Conservation (phyloP, 2,329 filamentous ascomycete species). For the Cercospora sesami region DNA sequence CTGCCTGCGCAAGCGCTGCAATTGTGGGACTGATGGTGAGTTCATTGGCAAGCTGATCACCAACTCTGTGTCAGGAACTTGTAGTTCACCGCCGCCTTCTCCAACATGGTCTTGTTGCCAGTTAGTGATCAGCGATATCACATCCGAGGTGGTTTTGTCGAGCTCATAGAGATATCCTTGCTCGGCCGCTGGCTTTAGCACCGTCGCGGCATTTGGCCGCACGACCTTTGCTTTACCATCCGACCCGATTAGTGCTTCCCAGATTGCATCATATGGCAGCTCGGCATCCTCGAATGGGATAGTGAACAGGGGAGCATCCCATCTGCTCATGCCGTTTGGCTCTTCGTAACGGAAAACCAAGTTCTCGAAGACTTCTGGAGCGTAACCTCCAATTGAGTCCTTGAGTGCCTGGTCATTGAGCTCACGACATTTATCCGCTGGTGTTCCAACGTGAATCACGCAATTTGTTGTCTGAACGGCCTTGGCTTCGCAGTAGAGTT, state of each 20-base stretch:
- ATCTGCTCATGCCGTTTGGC: conserved; percentile 79
- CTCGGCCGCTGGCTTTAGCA: conserved; percentile 62
- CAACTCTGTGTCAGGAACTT: conserved; percentile 53
- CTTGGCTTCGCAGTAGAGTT: conserved; percentile 82
- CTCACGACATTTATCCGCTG: conserved; percentile 55
- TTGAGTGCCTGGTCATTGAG: conserved; percentile 57
- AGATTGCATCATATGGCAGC: conserved; percentile 68
- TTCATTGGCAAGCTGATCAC: conserved; percentile 67
- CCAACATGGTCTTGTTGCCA: conserved; percentile 65
- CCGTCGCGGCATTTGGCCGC: conserved; percentile 72
- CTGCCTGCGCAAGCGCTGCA: conserved; percentile 75
- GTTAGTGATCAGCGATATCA: conserved; percentile 68
- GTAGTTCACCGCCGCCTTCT: conserved; percentile 62
- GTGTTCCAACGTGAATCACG: conserved; percentile 65
- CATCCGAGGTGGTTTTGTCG: conserved; percentile 74
- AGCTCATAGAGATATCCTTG: conserved; percentile 77
- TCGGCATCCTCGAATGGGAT: conserved; percentile 73
- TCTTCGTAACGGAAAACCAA: conserved; percentile 82
- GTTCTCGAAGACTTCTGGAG: conserved; percentile 70
- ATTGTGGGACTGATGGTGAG: conserved; percentile 65
- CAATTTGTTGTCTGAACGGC: conserved; percentile 73
- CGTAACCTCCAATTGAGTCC: conserved; percentile 46
- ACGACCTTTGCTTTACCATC: conserved; percentile 66
- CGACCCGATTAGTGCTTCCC: conserved; percentile 66
- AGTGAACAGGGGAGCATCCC: conserved; percentile 81